Evolutionary conservation across 208 protist species (phyloP).

Genomic region (Endotrypanum monterogeii): DNA sequence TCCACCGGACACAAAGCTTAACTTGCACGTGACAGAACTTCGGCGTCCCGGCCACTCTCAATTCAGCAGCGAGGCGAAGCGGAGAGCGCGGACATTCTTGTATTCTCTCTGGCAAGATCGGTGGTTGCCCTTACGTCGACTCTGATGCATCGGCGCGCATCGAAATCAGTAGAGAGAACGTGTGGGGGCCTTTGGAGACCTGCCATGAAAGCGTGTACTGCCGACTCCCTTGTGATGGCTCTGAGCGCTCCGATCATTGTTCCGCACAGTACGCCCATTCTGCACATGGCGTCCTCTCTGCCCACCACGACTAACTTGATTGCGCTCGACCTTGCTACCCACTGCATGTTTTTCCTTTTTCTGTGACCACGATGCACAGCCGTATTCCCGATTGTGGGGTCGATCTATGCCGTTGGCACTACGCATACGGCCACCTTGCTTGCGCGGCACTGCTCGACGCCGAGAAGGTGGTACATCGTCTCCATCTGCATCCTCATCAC

Average conservation of each 20-base stretch:
- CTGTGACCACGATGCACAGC: not conserved
- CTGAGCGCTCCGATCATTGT: not conserved
- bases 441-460: conserved; percentile 7
- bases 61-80: too few relatives aligned
- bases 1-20: not conserved
- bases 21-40: not conserved
- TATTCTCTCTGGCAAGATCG: too few relatives aligned
- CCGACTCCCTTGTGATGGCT: not conserved
- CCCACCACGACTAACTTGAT: conserved; percentile 1
- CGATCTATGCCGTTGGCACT: not conserved
- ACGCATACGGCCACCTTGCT: not conserved
- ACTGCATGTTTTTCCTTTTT: not conserved
- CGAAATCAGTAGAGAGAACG: conserved; percentile 53
- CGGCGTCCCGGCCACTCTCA: not conserved
- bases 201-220: conserved; percentile 13
- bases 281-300: not conserved
- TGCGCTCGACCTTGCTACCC: not conserved
- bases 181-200: conserved; percentile 41
- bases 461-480: conserved; percentile 3
- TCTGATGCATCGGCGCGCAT: not conserved
- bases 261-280: conserved; percentile 1
- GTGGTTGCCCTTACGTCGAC: not conserved
- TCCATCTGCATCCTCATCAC: conserved; percentile 12
- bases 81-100: not conserved
- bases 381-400: not conserved